Evolutionary conservation across 768 basidiomycete species (phyloP).

Genomic region (Chlorophyllum brunneum): DNA sequence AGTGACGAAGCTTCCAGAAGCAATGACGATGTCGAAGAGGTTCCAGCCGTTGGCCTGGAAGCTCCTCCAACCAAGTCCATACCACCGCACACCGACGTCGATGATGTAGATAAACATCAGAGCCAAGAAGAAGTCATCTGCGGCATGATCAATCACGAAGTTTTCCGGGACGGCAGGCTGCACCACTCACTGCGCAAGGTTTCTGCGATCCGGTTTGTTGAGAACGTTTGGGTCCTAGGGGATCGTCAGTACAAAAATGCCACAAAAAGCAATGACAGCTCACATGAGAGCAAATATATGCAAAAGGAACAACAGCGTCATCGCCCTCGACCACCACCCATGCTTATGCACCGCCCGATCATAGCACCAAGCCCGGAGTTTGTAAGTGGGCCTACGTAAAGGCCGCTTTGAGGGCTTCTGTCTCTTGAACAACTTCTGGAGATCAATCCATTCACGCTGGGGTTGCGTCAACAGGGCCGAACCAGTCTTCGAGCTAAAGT

Average conservation of each 20-base stretch:
- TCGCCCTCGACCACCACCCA: constrained; percentile 84
- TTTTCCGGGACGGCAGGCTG: not conserved
- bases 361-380: constrained; percentile 80
- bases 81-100: constrained; percentile 75
- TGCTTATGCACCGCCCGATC: constrained; percentile 88
- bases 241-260: not conserved
- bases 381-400: constrained; percentile 46
- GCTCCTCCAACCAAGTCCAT: constrained; percentile 79
- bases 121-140: constrained; percentile 75
- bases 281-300: constrained; percentile 86
- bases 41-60: constrained; percentile 95
- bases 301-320: constrained; percentile 74
- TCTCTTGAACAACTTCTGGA: constrained; percentile 82
- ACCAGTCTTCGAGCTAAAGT: constrained; percentile 85
- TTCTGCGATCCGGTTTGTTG: constrained; percentile 44
- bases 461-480: constrained; percentile 80
- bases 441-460: constrained; percentile 92
- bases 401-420: constrained; percentile 87
- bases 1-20: constrained; percentile 78
- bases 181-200: constrained; percentile 52
- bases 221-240: constrained; percentile 79
- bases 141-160: not conserved
- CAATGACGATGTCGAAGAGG: constrained; percentile 79
- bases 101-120: constrained; percentile 69
- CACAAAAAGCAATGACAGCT: constrained; percentile 21